Base-by-base conservation (phyloP, 2,329 filamentous ascomycete species). In the Trichoderma sp. region DNA sequence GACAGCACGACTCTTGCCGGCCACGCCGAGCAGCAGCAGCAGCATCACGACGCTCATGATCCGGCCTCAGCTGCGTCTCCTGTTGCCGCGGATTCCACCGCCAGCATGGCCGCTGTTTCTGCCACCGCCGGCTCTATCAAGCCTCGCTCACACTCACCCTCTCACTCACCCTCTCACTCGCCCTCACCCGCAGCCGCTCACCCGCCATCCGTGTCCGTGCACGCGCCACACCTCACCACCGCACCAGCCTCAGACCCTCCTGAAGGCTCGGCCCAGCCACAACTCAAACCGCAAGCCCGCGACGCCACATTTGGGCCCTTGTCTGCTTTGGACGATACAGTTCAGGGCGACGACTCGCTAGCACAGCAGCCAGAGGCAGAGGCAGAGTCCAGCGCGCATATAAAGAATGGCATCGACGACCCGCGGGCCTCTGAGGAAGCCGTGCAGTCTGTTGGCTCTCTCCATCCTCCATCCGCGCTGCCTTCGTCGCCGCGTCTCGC, bases 231-330 rank as follows among this genome's bases (percentile, higher is more conserved):
- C 24, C 39, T 45, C 50, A 44, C 34, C 34, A 51, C 41, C n/a
- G 62, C 62, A 58, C 44, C 52, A 58, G 54, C 45, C 62, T 12
- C 54, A 52, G 24, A 24, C 48, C 7, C 48, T 43, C 45, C 48
- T 39, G 50, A 54, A n/a, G 26, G n/a, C 9, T 7, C 56, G 21
- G 43, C 24, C 55, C 43, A 65, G 63, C 63, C 63, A 50, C 47
- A 65, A 24, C 41, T 43, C 58, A 56, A 55, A 43, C 2, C 34
- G 30, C 50, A 44, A 41, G 63, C 59, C 28, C 51, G 50, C 61
- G 61, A 63, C 61, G 61, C 61, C 51, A 56, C 61, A 41, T 44
- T n/a, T 43, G 30, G 19, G 34, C 34, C 34, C 34, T 39, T 39
- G 10, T 12, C 34, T 39, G 34, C 34, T 39, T 39, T 39, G 34